Evolutionary conservation across 108 stramenopile genomes (phyloP).

Genomic region (Epipyxis sp.): DNA sequence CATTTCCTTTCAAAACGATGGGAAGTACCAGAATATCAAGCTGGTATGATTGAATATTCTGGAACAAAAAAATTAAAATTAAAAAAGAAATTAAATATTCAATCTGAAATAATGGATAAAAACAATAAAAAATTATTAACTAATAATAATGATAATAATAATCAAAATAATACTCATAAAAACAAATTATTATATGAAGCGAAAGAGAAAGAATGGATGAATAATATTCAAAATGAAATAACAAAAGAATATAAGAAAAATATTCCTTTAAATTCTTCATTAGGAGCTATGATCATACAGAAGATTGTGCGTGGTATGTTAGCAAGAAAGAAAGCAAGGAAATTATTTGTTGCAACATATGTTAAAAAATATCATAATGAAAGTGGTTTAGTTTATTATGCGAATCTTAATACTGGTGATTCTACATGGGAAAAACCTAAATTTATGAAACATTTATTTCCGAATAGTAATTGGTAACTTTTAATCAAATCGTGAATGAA

Average conservation of each 20-base stretch:
- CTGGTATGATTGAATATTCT: conserved; percentile 3
- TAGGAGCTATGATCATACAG: conserved; percentile 9
- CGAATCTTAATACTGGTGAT: neutral
- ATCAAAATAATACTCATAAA: neutral
- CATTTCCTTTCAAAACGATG: neutral
- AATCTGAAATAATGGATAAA: neutral
- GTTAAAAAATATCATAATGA: conserved; percentile 7
- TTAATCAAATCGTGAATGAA: neutral
- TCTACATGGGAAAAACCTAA: neutral
- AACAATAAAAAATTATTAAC: too few species aligned
- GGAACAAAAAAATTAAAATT: neutral
- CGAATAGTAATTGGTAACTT: conserved; percentile 12
- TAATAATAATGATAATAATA: too few species aligned
- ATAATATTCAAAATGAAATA: too few species aligned
- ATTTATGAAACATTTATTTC: neutral
- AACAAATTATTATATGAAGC: neutral
- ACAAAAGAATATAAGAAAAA: too few species aligned
- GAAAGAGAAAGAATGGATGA: neutral
- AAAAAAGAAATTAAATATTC: neutral
- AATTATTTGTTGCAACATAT: neutral
- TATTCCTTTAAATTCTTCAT: too few species aligned
- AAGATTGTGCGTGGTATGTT: conserved; percentile 9
- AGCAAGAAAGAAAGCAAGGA: conserved; percentile 2
- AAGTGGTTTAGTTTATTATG: neutral
- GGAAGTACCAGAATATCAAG: neutral